These are phyloP conservation scores for Penicillium ochrochloron DNA, from an alignment of 495 filamentous ascomycete species.

Conservation along the genomic window DNA sequence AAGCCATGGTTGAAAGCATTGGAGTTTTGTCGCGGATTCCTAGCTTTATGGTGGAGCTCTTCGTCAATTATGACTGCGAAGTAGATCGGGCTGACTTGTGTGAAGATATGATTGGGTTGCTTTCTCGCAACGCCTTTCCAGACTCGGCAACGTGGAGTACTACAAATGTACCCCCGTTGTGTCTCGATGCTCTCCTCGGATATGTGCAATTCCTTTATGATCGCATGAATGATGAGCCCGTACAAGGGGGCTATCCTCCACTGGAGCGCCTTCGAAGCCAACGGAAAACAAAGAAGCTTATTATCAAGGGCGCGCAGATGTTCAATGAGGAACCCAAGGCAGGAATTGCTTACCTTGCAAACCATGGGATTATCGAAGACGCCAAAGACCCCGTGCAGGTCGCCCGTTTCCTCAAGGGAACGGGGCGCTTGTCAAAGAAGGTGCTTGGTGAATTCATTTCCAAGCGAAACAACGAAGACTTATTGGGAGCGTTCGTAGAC, in stretches of 20 bases:
- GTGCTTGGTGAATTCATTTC: conserved; percentile 90
- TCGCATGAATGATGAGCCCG: conserved; percentile 72
- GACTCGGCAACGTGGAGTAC: conserved; percentile 99
- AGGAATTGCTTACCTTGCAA: conserved; percentile 82
- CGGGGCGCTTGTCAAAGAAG: conserved; percentile 85
- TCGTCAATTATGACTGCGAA: conserved; percentile 98
- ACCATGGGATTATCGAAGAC: conserved; percentile 81
- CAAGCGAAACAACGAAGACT: conserved; percentile 80
- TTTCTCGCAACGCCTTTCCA: conserved; percentile 93
- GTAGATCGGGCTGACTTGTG: conserved; percentile 90
- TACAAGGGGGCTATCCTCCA: conserved; percentile 69
- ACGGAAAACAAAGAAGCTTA: conserved; percentile 78
- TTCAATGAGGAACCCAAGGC: conserved; percentile 95
- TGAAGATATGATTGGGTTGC: conserved; percentile 89
- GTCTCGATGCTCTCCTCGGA: conserved; percentile 86
- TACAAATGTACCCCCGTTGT: conserved; percentile 94
- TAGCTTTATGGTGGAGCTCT: conserved; percentile 91
- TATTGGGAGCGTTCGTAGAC: conserved; percentile 82
- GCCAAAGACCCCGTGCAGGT: conserved; percentile 71
- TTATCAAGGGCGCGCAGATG: conserved; percentile 84
- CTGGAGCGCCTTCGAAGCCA: conserved; percentile 65
- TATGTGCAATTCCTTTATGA: conserved; percentile 92
- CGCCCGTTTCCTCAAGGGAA: conserved; percentile 82
- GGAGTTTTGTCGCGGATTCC: conserved; percentile 90
- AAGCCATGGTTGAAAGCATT: conserved; percentile 98